phyloP scores from a whole-genome alignment of 73 alveolate species.

The Paramecium sonneborni region DNA sequence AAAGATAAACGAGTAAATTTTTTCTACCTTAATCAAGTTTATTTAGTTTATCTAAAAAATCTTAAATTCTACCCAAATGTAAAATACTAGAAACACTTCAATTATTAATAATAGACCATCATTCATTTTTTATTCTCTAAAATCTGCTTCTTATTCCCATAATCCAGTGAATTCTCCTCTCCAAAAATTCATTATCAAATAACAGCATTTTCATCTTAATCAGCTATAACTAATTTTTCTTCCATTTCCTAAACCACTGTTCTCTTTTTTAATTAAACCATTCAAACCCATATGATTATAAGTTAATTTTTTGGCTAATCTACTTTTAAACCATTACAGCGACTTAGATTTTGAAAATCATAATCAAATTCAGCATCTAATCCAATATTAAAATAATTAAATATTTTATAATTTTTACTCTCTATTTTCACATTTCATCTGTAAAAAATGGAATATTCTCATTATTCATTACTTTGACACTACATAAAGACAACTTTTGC shows the following conservation, averaged over 20 bases:
- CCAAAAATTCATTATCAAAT: slow-evolving; percentile 52
- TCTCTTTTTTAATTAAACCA: slow-evolving; percentile 42
- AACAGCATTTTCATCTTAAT: slow-evolving; percentile 56
- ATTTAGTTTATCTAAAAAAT: slow-evolving; percentile 33
- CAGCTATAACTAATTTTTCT: slow-evolving; percentile 25
- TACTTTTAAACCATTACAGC: slow-evolving; percentile 59
- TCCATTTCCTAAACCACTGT: slow-evolving; percentile 24
- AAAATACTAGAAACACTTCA: slow-evolving; percentile 51
- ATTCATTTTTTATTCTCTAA: slow-evolving; percentile 48
- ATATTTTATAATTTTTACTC: slow-evolving; percentile 17
- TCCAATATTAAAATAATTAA: slow-evolving; percentile 66
- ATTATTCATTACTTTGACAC: neutral
- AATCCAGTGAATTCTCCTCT: slow-evolving; percentile 68
- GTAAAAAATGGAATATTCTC: slow-evolving; percentile 35
- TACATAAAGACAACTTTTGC: slow-evolving; percentile 46
- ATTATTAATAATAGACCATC: slow-evolving; percentile 62
- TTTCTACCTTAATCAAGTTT: slow-evolving; percentile 52
- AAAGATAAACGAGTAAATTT: neutral
- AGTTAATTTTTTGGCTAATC: slow-evolving; percentile 54
- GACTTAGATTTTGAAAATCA: slow-evolving; percentile 61
- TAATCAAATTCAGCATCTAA: slow-evolving; percentile 66
- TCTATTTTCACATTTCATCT: slow-evolving; percentile 30
- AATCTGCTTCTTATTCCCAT: neutral
- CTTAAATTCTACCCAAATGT: slow-evolving; percentile 63
- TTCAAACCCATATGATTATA: slow-evolving; percentile 58